Percentiles rank a stretch among this genome's conserved stretches.
Evolutionary conservation across 352 stramenopile genomes (phyloP).

Genomic region (Discostella stelligera): DNA sequence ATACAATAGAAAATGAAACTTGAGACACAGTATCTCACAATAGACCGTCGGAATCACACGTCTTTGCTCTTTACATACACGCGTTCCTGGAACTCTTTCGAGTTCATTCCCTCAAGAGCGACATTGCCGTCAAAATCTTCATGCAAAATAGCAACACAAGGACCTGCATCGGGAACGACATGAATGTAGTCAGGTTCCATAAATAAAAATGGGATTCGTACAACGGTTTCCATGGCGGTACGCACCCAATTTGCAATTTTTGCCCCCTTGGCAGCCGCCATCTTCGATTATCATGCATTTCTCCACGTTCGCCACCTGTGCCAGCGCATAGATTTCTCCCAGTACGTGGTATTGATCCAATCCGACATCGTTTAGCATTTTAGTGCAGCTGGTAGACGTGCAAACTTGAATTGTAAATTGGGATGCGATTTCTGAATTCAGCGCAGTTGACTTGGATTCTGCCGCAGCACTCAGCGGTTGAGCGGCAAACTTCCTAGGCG

Average conservation of each 20-base stretch:
- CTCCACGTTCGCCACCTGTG: conserved; percentile 31
- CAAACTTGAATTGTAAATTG: conserved; percentile 79
- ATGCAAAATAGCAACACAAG: conserved; percentile 75
- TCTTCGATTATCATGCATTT: conserved; percentile 65
- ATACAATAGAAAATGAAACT: neutral
- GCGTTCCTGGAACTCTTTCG: conserved; percentile 60
- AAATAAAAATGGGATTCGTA: too few species aligned
- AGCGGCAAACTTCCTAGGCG: neutral
- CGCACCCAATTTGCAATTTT: conserved; percentile 60
- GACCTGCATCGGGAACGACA: conserved; percentile 24
- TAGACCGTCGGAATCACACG: neutral
- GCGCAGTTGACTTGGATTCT: neutral
- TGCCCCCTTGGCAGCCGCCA: conserved; percentile 61
- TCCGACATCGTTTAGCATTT: conserved; percentile 52
- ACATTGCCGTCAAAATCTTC: conserved; percentile 77
- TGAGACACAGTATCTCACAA: neutral
- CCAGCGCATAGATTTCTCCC: conserved; percentile 59
- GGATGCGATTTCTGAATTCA: conserved; percentile 40
- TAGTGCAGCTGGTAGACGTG: conserved; percentile 64
- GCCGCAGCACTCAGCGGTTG: neutral
- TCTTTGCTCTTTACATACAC: conserved; percentile 47
- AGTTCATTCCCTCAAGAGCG: conserved; percentile 70
- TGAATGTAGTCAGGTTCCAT: neutral
- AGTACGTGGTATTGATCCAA: conserved; percentile 70
- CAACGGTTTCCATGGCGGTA: too few species aligned